Evolutionary conservation across 169 alveolate genomes (phyloP), one percentile per base, ranked within the genome.

Genomic region (Pseudocohnilembus persalinus): DNA sequence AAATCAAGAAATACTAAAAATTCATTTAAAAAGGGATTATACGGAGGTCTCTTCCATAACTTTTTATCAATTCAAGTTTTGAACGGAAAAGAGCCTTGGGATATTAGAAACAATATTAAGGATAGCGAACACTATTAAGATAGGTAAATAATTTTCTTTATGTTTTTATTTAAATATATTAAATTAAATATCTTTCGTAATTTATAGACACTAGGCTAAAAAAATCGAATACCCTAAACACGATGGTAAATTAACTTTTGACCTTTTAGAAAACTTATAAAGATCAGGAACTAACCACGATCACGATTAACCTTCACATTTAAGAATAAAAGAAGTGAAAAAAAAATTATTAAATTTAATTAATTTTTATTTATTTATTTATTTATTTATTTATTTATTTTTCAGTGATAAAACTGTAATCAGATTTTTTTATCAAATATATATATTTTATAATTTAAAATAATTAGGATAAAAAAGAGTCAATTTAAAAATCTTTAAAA

Each of bases 271-370:
- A 31, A 95, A 94, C 78, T 84, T 97, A 63, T 80, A 0, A 49
- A 74, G 31, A 86, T 49, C 87, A 65, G 96, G 96, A 1, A 94
- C 96, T 25, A 90, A 94, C 79, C 98, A 97, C 74, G 98, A 95
- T 33, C 96, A 95, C 82, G 98, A 97, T 87, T 93, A 97, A 90
- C 98, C 98, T 65, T 76, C 92, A 28, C 98, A 97, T 83, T 88
- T 97, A 76, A 91, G 88, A 76, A 95, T 96, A 83, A 90, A 88
- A 31, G 35, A 80, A 4, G 88, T 80, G n/a, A n/a, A 73, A 29
- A 15, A 49, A 31, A 49, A 49, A 4, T 49, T 11, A 11, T 49
- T n/a, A n/a, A n/a, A n/a, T n/a, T n/a, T n/a, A n/a, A n/a, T n/a
- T n/a, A n/a, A n/a, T n/a, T n/a, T n/a, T n/a, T n/a, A n/a, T n/a